phyloP scores from a whole-genome alignment of 805 yeast genomes.

The Zygoascus bituminiphila region DNA sequence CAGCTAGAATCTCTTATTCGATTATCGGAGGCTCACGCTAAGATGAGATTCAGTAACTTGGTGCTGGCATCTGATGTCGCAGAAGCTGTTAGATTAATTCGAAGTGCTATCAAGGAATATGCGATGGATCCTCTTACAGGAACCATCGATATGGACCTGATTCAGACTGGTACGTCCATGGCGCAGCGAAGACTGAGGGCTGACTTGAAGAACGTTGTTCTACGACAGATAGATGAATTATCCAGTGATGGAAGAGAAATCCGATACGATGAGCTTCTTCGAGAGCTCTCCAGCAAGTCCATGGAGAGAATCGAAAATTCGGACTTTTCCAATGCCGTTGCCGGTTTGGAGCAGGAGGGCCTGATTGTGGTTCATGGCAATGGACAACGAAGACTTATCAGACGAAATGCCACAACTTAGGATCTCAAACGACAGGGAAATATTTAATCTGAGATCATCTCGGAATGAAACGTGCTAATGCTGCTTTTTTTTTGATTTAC shows the following conservation, averaged over 20 bases:
- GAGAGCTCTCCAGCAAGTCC: slow-evolving; percentile 57
- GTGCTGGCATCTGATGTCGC: slow-evolving; percentile 78
- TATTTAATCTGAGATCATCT: too few species aligned
- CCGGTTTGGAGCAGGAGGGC: slow-evolving; percentile 64
- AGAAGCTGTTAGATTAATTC: slow-evolving; percentile 89
- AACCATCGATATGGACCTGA: slow-evolving; percentile 92
- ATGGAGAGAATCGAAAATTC: slow-evolving; percentile 57
- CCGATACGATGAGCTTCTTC: slow-evolving; percentile 49
- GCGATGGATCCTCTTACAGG: slow-evolving; percentile 98
- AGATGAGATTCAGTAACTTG: slow-evolving; percentile 68
- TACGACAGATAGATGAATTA: slow-evolving; percentile 39
- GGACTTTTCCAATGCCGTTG: slow-evolving; percentile 61
- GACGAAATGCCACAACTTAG: slow-evolving; percentile 19
- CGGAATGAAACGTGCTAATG: too few species aligned
- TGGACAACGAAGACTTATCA: slow-evolving; percentile 56
- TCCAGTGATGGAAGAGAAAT: slow-evolving; percentile 37
- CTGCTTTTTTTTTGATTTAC: too few species aligned
- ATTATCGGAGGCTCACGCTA: slow-evolving; percentile 93
- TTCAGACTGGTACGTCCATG: slow-evolving; percentile 90
- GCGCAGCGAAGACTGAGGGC: slow-evolving; percentile 74
- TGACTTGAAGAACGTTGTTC: slow-evolving; percentile 57
- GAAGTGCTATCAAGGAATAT: slow-evolving; percentile 91
- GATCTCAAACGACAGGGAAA: too few species aligned
- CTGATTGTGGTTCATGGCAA: slow-evolving; percentile 63
- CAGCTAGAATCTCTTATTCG: slow-evolving; percentile 95